phyloP scores from a whole-genome alignment of 1,284 basidiomycete species.

The Ceratobasidium sp. region DNA sequence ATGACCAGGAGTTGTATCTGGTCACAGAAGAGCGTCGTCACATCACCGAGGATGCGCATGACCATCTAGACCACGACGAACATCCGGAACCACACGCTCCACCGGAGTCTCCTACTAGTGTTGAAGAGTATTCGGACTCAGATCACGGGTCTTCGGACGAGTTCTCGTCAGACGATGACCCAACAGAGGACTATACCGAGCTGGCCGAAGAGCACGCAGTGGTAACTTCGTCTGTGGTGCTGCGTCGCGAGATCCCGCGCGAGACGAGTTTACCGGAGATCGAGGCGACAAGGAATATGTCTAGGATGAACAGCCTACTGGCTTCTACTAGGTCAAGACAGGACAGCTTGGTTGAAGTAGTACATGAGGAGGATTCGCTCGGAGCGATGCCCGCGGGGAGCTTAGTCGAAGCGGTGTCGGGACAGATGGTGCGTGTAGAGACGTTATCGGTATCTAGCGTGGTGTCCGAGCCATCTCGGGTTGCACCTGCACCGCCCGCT shows the following conservation, averaged over 20 bases:
- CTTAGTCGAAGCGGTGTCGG: not conserved
- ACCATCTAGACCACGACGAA: not conserved
- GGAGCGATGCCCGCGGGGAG: not conserved
- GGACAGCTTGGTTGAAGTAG: not conserved
- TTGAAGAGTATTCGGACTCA: not conserved
- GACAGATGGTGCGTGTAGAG: conserved; percentile 11
- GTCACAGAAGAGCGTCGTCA: not conserved
- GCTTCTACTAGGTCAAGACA: not conserved
- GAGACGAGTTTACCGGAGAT: conserved; percentile 37
- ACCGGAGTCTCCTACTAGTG: not conserved
- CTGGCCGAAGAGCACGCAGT: conserved; percentile 1
- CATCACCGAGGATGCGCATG: not conserved
- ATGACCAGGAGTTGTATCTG: not conserved
- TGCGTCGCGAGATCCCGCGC: conserved; percentile 24
- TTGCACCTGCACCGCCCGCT: not conserved
- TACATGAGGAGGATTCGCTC: not conserved
- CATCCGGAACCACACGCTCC: not conserved
- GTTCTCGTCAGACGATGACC: conserved; percentile 4
- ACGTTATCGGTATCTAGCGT: conserved; percentile 1
- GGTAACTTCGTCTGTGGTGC: conserved; percentile 17
- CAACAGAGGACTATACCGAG: conserved; percentile 7
- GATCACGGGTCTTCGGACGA: not conserved
- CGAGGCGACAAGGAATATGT: conserved; percentile 1
- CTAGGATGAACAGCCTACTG: conserved; percentile 2
- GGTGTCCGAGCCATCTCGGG: conserved; percentile 7